These are phyloP conservation scores for Cercospora zeae-maydis DNA, from an alignment of 2,329 filamentous ascomycete species.

Conservation along the genomic window DNA sequence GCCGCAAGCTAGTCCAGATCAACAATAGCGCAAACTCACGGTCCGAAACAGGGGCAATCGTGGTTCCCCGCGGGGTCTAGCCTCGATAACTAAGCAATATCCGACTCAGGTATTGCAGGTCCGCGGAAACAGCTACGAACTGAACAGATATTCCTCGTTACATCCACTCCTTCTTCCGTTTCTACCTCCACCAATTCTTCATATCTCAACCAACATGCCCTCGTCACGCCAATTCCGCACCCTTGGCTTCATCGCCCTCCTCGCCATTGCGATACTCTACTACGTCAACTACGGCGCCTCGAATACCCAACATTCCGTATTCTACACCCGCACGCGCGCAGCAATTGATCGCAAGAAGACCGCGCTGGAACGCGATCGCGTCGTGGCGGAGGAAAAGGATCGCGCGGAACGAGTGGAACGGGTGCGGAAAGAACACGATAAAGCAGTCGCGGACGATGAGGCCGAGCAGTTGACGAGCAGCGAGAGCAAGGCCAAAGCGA, in stretches of 20 bases:
- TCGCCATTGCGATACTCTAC: constrained; percentile 63
- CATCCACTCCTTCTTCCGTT: not conserved
- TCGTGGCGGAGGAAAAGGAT: constrained; percentile 30
- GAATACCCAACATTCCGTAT: constrained; percentile 51
- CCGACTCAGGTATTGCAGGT: not conserved
- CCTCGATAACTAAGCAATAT: not conserved
- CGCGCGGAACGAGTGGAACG: constrained; percentile 30
- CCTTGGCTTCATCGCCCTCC: constrained; percentile 61
- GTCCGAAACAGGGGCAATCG: not conserved
- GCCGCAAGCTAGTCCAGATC: too few species aligned
- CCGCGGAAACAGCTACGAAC: not conserved
- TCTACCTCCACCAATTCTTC: not conserved
- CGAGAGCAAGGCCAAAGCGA: constrained; percentile 5
- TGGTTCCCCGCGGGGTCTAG: not conserved
- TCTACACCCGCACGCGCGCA: constrained; percentile 55
- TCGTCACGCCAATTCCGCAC: constrained; percentile 67
- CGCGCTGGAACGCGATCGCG: constrained; percentile 32
- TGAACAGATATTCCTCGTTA: not conserved
- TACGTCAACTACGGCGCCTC: constrained; percentile 67
- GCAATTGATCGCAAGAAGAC: constrained; percentile 51
- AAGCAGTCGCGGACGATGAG: constrained; percentile 21
- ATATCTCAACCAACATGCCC: constrained; percentile 51
- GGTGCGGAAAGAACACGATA: constrained; percentile 35
- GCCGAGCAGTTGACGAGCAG: constrained; percentile 28
- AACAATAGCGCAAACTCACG: not conserved